These are phyloP conservation scores for Schoenoplectus triqueter DNA, from an alignment of 202 grass and related monocot genomes.

Conservation along the genomic window DNA sequence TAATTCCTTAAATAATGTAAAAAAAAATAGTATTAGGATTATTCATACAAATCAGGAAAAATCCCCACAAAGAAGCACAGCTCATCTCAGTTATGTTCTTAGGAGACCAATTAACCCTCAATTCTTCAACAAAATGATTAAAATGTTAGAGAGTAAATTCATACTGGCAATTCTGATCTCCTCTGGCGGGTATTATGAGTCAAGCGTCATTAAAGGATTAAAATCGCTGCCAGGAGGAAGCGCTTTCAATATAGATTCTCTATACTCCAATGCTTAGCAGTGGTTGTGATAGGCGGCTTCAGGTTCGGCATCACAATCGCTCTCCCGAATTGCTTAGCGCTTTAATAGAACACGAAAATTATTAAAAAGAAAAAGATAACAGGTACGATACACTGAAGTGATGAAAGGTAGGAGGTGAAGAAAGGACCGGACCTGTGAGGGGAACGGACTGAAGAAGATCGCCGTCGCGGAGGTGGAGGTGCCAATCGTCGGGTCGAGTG, in stretches of 20 bases:
- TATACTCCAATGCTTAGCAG: constrained; percentile 63
- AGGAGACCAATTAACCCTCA: no score
- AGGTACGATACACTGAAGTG: background rate
- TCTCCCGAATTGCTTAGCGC: constrained; percentile 78
- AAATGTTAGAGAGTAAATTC: constrained; percentile 10
- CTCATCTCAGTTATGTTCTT: background rate
- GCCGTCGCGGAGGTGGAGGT: constrained; percentile 86
- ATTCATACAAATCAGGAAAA: no score
- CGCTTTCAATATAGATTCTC: constrained; percentile 63
- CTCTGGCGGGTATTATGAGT: constrained; percentile 71
- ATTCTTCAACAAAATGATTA: constrained; percentile 1
- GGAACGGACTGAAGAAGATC: constrained; percentile 61
- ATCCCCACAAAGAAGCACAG: no score
- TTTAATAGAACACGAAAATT: constrained; percentile 32
- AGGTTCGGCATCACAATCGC: constrained; percentile 92
- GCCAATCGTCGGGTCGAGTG: constrained; percentile 85
- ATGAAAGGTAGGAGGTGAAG: background rate
- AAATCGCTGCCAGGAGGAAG: constrained; percentile 57
- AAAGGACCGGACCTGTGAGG: constrained; percentile 53
- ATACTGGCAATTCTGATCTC: constrained; percentile 80
- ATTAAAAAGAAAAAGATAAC: background rate
- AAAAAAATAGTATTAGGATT: no score
- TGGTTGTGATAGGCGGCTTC: constrained; percentile 86
- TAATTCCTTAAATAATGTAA: no score
- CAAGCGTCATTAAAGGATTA: constrained; percentile 76